Percentiles rank a stretch among this genome's conserved stretches.
These are phyloP conservation scores for Candida piceae DNA, from an alignment of 805 yeast genomes.

Conservation along the genomic window DNA sequence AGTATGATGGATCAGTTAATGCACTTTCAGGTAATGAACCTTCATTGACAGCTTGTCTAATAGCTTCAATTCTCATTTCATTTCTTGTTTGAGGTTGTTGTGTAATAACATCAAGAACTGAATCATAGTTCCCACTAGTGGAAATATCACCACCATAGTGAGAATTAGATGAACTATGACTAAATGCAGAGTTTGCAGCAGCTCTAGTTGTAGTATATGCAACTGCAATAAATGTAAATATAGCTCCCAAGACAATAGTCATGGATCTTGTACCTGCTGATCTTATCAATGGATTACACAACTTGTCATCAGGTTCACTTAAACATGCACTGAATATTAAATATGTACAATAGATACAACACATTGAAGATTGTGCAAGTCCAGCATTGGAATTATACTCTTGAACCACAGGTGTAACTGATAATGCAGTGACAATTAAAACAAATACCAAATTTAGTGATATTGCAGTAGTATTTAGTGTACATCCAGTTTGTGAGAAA, in stretches of 20 bases:
- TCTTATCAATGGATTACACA: conserved; percentile 88
- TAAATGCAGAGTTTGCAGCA: conserved; percentile 72
- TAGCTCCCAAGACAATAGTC: conserved; percentile 82
- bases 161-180: conserved; percentile 28
- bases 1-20: conserved; percentile 63
- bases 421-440: conserved; percentile 58
- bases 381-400: conserved; percentile 95
- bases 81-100: conserved; percentile 50
- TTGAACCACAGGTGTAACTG: conserved; percentile 79
- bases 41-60: conserved; percentile 91
- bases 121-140: conserved; percentile 33
- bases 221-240: conserved; percentile 90
- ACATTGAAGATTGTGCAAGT: conserved; percentile 94
- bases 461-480: conserved; percentile 85
- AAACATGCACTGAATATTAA: conserved; percentile 88
- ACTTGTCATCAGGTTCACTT: conserved; percentile 91
- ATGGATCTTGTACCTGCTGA: conserved; percentile 87
- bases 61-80: conserved; percentile 81
- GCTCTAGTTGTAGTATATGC: conserved; percentile 98
- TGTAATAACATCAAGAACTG: conserved; percentile 36
- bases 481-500: conserved; percentile 78
- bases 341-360: conserved; percentile 88
- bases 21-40: conserved; percentile 95
- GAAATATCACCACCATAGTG: conserved; percentile 18
- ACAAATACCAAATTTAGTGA: conserved; percentile 67